These are phyloP conservation scores for Apiospora malaysiana DNA, from an alignment of 2,329 filamentous ascomycete species.

Conservation along the genomic window DNA sequence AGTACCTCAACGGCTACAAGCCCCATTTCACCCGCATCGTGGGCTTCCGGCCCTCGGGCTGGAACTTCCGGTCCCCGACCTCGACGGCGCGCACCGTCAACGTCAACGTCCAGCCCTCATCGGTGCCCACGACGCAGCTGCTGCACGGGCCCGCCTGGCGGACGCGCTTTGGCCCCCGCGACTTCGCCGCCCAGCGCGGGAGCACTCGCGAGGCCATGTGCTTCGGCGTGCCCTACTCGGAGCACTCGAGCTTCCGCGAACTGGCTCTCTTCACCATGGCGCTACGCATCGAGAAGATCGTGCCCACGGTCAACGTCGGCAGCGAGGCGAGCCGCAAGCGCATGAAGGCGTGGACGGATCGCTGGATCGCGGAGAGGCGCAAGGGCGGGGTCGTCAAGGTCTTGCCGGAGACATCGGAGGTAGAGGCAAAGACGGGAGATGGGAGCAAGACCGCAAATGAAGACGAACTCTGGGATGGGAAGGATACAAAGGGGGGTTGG, in stretches of 20 bases:
- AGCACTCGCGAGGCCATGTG: slow-evolving; percentile 83
- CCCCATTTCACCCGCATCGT: slow-evolving; percentile 86
- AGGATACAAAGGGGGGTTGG: slow-evolving; percentile 46
- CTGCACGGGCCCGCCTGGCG: slow-evolving; percentile 73
- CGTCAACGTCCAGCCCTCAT: slow-evolving; percentile 55
- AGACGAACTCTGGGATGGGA: slow-evolving; percentile 47
- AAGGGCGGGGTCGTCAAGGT: slow-evolving; percentile 58
- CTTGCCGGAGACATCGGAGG: slow-evolving; percentile 46
- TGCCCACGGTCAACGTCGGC: slow-evolving; percentile 89
- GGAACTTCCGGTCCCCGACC: slow-evolving; percentile 83
- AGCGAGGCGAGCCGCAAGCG: slow-evolving; percentile 61
- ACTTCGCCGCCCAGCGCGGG: slow-evolving; percentile 82
- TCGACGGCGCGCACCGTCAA: slow-evolving; percentile 63
- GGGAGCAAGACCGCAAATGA: slow-evolving; percentile 44
- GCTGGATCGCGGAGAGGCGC: slow-evolving; percentile 64
- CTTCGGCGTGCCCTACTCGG: slow-evolving; percentile 93
- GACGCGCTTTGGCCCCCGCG: slow-evolving; percentile 70
- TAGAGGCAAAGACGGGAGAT: slow-evolving; percentile 27
- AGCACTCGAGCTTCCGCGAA: slow-evolving; percentile 95
- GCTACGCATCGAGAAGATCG: slow-evolving; percentile 83
- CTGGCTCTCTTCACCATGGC: slow-evolving; percentile 92
- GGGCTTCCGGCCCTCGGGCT: slow-evolving; percentile 90
- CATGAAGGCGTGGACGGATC: slow-evolving; percentile 70
- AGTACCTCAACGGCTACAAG: slow-evolving; percentile 82
- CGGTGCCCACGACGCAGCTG: slow-evolving; percentile 55